Base-by-base conservation (phyloP, 352 stramenopile species). In the Pythium catenulatum region DNA sequence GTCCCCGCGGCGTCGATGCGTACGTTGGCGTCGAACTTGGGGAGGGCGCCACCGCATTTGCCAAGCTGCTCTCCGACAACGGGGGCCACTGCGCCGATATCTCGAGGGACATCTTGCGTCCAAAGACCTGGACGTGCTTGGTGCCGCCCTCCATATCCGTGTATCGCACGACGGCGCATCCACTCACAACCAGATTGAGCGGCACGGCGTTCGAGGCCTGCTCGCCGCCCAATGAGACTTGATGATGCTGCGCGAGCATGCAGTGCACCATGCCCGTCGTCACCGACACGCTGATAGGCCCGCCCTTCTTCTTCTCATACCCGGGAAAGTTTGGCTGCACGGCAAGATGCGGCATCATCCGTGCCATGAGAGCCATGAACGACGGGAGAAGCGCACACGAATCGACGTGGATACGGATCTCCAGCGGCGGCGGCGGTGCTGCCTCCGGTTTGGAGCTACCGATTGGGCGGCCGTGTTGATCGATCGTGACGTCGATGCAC, bases 21-120 rank as follows among this genome's bases (percentile, higher is more conserved):
- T 82, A 89, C 8, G 88, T 92, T 37, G 83, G 86, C 2, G 72
- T 83, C 5, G 80, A 76, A 25, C 73, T 84, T 19, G 90, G 81
- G 2, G 89, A 86, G 34, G 80, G 54, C 13, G 85, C 76, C 14
- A 79, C 76, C 0, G 68, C 27, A 19, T 83, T 73, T 4, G 39
- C 15, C 39, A 19, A 45, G 27, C 25, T 43, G 11, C 54, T 27
- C 8, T 87, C 72, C 3, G 73, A 52, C n/a, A 90, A 25, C 56
- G 94, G 93, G 32, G 94, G 92, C 94, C 93, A 96, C 45, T 92
- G 84, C 1, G 92, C 90, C 3, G 88, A 89, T 4, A 96, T 90
- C 58, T 95, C 94, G 4, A 96, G 75, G 14, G 90, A 95, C 93
- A 97, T 95, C 66, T 97, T 96, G 4, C 93, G 87, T 4, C 94